Evolutionary conservation across 371 early-diverging fungal species (phyloP), one percentile per base, ranked within the genome.

Genomic region (Chytridium lagenaria): DNA sequence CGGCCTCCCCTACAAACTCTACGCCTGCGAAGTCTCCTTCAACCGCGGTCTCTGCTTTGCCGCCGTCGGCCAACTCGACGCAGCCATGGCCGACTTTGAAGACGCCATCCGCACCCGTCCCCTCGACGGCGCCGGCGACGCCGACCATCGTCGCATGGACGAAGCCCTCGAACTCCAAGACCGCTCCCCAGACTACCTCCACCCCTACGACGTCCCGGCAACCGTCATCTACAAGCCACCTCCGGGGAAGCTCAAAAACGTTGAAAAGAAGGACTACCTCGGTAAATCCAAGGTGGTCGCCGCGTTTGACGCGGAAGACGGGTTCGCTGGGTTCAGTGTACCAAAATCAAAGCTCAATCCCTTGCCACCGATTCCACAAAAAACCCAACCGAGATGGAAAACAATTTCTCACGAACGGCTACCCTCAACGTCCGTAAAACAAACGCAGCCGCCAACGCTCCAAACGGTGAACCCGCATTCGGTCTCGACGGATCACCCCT

Each of bases 1-100:
- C 59, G 98, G 97, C 2, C 86, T 97, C 39, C 86, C 90, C 55
- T 95, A 90, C 84, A 91, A 92, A 80, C 88, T 98, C 33, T 93
- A 92, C 79, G 82, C 92, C 12, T 94, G 93, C 78, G 94, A 98
- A 80, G 91, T 95, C 31, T 76, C 93, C 64, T 96, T 94, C 83
- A 97, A 98, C 77, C 90, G 94, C n/a, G n/a, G n/a, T n/a, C n/a
- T n/a, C n/a, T n/a, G n/a, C n/a, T n/a, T n/a, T n/a, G n/a, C n/a
- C n/a, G 90, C 92, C 36, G 75, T 95, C 44, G 92, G 91, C n/a
- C 86, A 93, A 69, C 88, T 89, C 64, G 86, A 90, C 50, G 86
- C 87, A 12, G 96, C 91, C n/a, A 81, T 90, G 71, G 85, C 87
- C 0, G 95, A 95, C 79, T 81, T 96, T 34, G 85, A 88, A 70